Conservation (phyloP, 2,329 filamentous ascomycete genomes). For the Hypoxylon sp. region DNA sequence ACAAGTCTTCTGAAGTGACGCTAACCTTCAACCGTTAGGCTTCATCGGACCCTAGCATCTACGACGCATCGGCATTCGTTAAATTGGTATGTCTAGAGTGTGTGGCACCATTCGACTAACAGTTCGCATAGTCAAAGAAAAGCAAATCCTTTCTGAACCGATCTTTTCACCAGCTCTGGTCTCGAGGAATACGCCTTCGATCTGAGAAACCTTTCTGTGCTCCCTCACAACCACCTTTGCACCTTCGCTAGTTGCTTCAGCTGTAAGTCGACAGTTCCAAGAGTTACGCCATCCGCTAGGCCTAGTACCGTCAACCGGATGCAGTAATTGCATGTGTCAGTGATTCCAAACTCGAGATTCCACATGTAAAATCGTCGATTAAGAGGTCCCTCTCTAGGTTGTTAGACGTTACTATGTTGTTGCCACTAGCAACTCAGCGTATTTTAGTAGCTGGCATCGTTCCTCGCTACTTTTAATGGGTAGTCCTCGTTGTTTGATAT, state of each 20-base stretch:
- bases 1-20: slow-evolving; percentile 6
- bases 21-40: slow-evolving; percentile 18
- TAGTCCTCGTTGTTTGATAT: not conserved
- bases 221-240: not conserved
- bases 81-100: not conserved
- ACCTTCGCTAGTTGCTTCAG: not conserved
- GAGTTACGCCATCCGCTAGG: not conserved
- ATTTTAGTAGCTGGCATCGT: not conserved
- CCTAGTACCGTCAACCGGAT: not conserved
- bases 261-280: not conserved
- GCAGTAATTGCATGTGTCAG: not conserved
- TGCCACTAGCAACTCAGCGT: not conserved
- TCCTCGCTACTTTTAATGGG: not conserved
- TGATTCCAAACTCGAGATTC: not conserved
- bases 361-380: not conserved
- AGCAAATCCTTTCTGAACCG: not conserved
- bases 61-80: not conserved
- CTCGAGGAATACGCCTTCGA: not conserved
- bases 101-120: not conserved
- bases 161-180: not conserved
- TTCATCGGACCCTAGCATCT: not conserved
- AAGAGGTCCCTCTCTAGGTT: not conserved
- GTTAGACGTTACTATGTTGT: not conserved
- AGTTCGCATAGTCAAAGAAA: not conserved
- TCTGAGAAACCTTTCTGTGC: not conserved